These are phyloP conservation scores for Scleroderma bovista DNA, from an alignment of 768 basidiomycete species.

Conservation along the genomic window DNA sequence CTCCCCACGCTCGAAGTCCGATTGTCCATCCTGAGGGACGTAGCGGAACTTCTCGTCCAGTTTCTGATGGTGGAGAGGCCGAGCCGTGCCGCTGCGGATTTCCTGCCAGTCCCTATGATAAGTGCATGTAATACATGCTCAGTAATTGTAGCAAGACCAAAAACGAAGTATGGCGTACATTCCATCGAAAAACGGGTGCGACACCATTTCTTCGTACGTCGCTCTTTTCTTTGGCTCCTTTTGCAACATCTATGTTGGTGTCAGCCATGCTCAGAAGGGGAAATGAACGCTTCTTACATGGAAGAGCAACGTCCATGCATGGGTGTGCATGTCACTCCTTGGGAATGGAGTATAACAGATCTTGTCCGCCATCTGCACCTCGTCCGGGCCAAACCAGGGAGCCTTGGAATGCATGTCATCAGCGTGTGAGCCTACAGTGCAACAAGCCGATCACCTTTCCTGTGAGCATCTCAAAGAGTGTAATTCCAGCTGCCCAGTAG, in stretches of 20 bases:
- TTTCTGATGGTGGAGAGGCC: background rate
- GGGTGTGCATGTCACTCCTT: background rate
- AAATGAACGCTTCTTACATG: background rate
- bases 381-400: background rate
- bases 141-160: background rate
- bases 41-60: background rate
- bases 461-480: constrained; percentile 7
- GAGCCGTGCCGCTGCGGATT: background rate
- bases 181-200: constrained; percentile 5
- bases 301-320: background rate
- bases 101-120: background rate
- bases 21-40: background rate
- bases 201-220: constrained; percentile 5
- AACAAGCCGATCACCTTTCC: constrained; percentile 2
- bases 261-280: background rate
- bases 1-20: background rate
- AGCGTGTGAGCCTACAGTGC: background rate
- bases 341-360: background rate
- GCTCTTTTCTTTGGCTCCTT: constrained; percentile 1
- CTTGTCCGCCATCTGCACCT: background rate
- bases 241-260: constrained; percentile 5
- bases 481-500: constrained; percentile 10
- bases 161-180: background rate
- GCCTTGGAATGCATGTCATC: background rate
- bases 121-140: too few species aligned